phyloP scores from a whole-genome alignment of 768 basidiomycete species.

The Crucibulum laeve region DNA sequence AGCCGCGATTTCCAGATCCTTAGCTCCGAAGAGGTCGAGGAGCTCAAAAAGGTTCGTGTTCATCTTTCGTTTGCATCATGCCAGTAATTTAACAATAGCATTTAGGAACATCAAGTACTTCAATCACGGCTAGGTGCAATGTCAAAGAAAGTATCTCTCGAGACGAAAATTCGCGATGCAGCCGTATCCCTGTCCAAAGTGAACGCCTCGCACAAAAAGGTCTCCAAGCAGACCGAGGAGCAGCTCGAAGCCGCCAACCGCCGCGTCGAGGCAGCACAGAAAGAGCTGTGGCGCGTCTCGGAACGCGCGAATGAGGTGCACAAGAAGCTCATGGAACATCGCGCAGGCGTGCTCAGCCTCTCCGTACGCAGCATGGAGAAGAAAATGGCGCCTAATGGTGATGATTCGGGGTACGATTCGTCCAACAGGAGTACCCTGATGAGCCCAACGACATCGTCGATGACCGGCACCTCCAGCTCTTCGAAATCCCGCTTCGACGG shows the following conservation, averaged over 20 bases:
- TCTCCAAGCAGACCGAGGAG: slow-evolving; percentile 62
- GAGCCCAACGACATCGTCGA: slow-evolving; percentile 43
- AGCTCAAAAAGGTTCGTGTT: slow-evolving; percentile 41
- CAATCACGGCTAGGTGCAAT: slow-evolving; percentile 61
- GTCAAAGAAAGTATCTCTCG: slow-evolving; percentile 71
- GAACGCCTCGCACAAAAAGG: slow-evolving; percentile 52
- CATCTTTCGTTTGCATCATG: slow-evolving; percentile 1
- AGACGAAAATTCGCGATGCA: slow-evolving; percentile 87
- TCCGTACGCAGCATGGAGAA: slow-evolving; percentile 68
- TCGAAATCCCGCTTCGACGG: slow-evolving; percentile 69
- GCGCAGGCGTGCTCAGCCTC: slow-evolving; percentile 74
- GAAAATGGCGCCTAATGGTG: slow-evolving; percentile 31
- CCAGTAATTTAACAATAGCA: slow-evolving; percentile 8
- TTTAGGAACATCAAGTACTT: slow-evolving; percentile 72
- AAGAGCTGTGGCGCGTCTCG: slow-evolving; percentile 65
- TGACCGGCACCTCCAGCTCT: slow-evolving; percentile 35
- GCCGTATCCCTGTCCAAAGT: slow-evolving; percentile 70
- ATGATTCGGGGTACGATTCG: slow-evolving; percentile 52
- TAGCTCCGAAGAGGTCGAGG: slow-evolving; percentile 46
- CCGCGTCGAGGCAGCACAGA: slow-evolving; percentile 67
- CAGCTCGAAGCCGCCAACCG: slow-evolving; percentile 71
- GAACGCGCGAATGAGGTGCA: slow-evolving; percentile 61
- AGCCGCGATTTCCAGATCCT: slow-evolving; percentile 79
- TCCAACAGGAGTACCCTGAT: slow-evolving; percentile 46
- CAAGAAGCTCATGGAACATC: slow-evolving; percentile 71